A percentile compares a stretch with the other conserved stretches of the same genome.
Conservation (phyloP, 148 eudicot species). For the Cornus controversa region DNA sequence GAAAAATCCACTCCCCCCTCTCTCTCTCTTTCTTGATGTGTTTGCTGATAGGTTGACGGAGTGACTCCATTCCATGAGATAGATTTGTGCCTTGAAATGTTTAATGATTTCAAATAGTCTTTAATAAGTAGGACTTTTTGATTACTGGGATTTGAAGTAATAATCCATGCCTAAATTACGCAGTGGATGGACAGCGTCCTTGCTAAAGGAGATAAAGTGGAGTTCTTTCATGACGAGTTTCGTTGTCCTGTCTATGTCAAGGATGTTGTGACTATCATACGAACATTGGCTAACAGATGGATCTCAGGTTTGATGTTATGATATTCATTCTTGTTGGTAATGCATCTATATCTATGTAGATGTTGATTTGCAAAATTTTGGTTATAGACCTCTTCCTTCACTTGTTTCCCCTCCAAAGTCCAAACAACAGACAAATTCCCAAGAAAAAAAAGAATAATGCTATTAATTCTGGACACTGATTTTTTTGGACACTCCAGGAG, state of each 20-base stretch:
- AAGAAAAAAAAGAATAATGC: not conserved
- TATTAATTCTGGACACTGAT: not conserved
- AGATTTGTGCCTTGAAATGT: not conserved
- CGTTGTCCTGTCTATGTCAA: slow-evolving; percentile 88
- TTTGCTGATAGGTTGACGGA: not conserved
- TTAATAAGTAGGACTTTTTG: not conserved
- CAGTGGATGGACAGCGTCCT: slow-evolving; percentile 90
- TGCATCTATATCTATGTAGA: not conserved
- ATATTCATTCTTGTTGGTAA: not conserved
- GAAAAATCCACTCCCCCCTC: too few species aligned
- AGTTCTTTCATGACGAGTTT: slow-evolving; percentile 83
- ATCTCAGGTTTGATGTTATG: slow-evolving; percentile 54
- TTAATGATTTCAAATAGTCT: not conserved
- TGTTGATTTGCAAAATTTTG: not conserved
- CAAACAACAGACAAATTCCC: not conserved
- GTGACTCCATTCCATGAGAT: not conserved
- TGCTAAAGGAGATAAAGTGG: slow-evolving; percentile 57
- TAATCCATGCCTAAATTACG: slow-evolving; percentile 3
- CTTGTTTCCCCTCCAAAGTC: not conserved
- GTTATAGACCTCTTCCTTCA: not conserved
- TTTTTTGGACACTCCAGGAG: not conserved
- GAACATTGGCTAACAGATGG: slow-evolving; percentile 56
- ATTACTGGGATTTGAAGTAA: slow-evolving; percentile 6
- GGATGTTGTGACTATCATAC: slow-evolving; percentile 66
- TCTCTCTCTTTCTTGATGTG: too few species aligned